These are phyloP conservation scores for Linnemannia zychae DNA, from an alignment of 192 early-diverging fungal species.

Conservation along the genomic window DNA sequence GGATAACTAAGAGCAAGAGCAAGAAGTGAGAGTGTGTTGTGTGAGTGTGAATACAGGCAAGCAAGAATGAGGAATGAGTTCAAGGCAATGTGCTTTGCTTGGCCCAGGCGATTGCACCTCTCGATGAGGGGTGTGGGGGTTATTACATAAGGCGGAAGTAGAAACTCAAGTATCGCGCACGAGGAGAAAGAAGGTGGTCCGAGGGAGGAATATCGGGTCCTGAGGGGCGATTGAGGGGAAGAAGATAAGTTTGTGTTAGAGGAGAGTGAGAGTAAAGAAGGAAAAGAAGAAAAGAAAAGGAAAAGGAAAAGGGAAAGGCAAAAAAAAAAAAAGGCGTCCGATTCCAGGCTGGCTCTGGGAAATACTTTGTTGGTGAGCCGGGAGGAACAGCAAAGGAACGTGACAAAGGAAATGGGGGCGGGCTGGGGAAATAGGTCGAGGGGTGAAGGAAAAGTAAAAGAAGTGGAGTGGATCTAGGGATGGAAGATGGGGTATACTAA, in stretches of 20 bases:
- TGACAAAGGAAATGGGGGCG: not conserved
- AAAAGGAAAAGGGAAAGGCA: not conserved
- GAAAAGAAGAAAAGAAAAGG: not conserved
- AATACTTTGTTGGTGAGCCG: not conserved
- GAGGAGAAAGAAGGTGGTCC: not conserved
- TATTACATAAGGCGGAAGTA: not conserved
- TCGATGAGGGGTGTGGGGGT: not conserved
- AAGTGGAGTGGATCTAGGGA: no score
- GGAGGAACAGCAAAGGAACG: not conserved
- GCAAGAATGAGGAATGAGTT: slow-evolving; percentile 7
- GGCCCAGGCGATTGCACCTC: not conserved
- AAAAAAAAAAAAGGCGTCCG: not conserved
- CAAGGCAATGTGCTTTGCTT: not conserved
- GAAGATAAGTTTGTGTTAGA: not conserved
- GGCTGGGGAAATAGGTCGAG: not conserved
- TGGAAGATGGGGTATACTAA: not conserved
- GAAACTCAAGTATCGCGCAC: not conserved
- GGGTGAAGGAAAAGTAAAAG: no score
- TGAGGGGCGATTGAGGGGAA: not conserved
- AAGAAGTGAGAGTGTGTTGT: not conserved
- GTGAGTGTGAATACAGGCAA: not conserved
- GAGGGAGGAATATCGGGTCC: not conserved
- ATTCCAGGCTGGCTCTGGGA: slow-evolving; percentile 6
- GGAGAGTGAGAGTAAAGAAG: not conserved
- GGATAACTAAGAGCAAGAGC: not conserved